Base-by-base conservation (phyloP, 2,329 filamentous ascomycete species). In the Paraconiothyrium sp. region DNA sequence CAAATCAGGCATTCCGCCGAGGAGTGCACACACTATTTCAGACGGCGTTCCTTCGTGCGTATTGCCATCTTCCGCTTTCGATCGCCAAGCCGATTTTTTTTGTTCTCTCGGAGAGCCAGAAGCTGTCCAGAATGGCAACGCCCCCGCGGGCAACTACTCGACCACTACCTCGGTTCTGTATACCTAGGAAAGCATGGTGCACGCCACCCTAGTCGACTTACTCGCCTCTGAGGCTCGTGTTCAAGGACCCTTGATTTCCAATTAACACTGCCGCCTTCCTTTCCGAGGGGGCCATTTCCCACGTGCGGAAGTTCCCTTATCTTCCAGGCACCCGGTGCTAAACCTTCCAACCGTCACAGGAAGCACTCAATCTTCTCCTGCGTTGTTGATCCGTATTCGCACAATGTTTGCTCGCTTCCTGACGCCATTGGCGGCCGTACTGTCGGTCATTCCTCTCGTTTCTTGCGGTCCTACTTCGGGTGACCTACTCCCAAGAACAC, bases 341-440 rank as follows among this genome's bases (percentile, higher is more conserved):
- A 7, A 41, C n/a, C 39, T 7, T 41, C 7, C 39, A 4, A 37
- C 13, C 39, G n/a, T 16, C 14, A 41, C 39, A 41, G 39, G 39
- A 41, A 41, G 16, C 16, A 41, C 39, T 41, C 39, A 41, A 41
- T 41, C 39, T 20, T 41, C 39, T 41, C 39, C 16, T 41, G 39
- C 39, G 39, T 41, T n/a, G 39, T 43, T 27, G 24, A 34, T 22
- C 11, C 47, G 16, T 48, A 39, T 35, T 41, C 39, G 4, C 54
- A 63, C 8, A 22, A 69, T 69, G 67, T 58, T 69, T 47, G 60
- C 55, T 9, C 57, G 55, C 22, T 63, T 61, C 30, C 54, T 67
- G 16, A 22, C 58, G 44, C 41, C 59, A 44, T 50, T 59, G 60
- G 63, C 57, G 57, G 52, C 63, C 2, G 48, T 57, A 41, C 30